phyloP scores from a whole-genome alignment of 495 filamentous ascomycete species.

The Hypoxylon fuscum region DNA sequence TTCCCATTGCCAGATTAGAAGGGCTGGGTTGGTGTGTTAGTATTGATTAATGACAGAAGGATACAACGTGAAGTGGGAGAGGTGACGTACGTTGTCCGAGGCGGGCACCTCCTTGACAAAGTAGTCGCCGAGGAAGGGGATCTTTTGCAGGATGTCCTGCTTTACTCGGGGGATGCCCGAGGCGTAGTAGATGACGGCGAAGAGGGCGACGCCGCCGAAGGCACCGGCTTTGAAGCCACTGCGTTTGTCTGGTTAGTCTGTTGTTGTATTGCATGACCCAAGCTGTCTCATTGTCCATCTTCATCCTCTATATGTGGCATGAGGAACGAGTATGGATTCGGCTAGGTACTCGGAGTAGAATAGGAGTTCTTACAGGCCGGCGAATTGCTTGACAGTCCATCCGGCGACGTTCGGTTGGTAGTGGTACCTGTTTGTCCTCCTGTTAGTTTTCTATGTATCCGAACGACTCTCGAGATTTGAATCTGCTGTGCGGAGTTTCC shows the following conservation, averaged over 20 bases:
- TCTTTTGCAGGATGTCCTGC: constrained; percentile 65
- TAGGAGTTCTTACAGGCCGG: constrained; percentile 49
- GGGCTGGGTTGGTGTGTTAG: no score
- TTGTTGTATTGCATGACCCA: background rate
- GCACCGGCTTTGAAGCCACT: constrained; percentile 57
- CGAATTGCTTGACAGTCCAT: constrained; percentile 48
- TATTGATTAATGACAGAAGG: no score
- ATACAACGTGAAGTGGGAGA: background rate
- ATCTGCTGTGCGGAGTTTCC: background rate
- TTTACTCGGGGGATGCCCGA: constrained; percentile 66
- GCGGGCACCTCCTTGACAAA: constrained; percentile 62
- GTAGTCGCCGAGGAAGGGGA: constrained; percentile 60
- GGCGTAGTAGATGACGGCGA: constrained; percentile 67
- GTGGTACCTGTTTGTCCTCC: constrained; percentile 52
- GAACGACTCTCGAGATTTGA: background rate
- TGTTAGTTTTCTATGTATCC: constrained; percentile 40
- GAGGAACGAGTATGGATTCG: no score
- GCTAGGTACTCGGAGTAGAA: background rate
- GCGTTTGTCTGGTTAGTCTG: constrained; percentile 18
- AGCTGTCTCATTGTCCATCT: background rate
- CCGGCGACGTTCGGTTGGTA: constrained; percentile 54
- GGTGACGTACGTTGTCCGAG: constrained; percentile 63
- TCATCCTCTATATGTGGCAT: background rate
- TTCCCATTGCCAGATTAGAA: constrained; percentile 49
- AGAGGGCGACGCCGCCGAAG: constrained; percentile 64